Base-by-base conservation (phyloP, 495 filamentous ascomycete species). In the Pyronema domesticum region DNA sequence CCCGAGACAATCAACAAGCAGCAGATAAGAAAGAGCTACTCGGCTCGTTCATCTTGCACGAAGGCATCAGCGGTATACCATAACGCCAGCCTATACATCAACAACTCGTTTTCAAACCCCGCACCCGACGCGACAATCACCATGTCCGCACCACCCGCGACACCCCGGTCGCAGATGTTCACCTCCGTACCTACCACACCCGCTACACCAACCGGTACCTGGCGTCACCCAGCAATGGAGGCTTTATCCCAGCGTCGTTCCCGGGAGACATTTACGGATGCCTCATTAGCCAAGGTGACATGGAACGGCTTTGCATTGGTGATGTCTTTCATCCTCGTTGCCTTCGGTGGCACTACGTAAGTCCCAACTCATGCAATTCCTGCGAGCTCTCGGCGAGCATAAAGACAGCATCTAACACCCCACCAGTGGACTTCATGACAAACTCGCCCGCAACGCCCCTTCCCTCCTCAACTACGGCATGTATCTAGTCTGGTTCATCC, bases 221-320 rank as follows among this genome's bases (percentile, higher is more conserved):
- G 89, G 89, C 76, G 77, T 57, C 89, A 95, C 68, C 89, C 89
- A 4, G 77, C 79, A 33, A 70, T 94, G 47, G 71, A 81, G 57
- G 86, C 93, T 65, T 83, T 95, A 58, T 74, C 79, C 11, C 74
- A 74, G 50, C 79, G 89, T 33, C 83, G 84, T 55, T 78, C 80
- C 68, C 80, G 79, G 15, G 74, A 78, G 7, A 81, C 72, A 43
- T 94, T 95, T 65, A 76, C 76, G 17, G 78, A 85, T 46, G 73
- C 72, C 51, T 85, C 88, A 56, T 62, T 88, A 14, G 73, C 70
- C 46, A 75, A 71, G 37, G 74, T 94, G 15, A 52, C 74, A 23
- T 80, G 78, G 67, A 93, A 91, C 67, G 66, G 69, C 3, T 65
- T 58, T 10, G 71, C 78, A 18, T 61, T 94, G 5, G 43, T 76